These are phyloP conservation scores for Neostapfia colusana DNA, from an alignment of 176 grass and related monocot genomes.

Conservation along the genomic window DNA sequence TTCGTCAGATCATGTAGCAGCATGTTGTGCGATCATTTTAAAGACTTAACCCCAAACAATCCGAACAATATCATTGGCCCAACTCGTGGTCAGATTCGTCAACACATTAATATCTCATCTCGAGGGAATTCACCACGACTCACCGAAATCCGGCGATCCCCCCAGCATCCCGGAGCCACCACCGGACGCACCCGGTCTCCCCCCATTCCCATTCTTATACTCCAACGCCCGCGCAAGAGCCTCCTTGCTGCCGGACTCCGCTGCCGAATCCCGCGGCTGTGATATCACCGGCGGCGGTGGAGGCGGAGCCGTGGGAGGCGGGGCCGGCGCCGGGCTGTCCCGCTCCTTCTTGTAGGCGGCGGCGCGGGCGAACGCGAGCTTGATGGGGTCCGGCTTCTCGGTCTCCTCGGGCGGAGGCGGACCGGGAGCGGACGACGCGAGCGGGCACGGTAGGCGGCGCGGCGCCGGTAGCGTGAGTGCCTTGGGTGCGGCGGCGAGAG, in stretches of 20 bases:
- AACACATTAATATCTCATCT: neutral
- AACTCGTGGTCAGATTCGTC: neutral
- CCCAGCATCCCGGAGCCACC: constrained; percentile 25
- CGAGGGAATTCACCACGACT: neutral
- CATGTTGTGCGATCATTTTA: neutral
- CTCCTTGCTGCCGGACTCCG: constrained; percentile 32
- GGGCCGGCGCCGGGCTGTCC: constrained; percentile 16
- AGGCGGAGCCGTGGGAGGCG: constrained; percentile 8
- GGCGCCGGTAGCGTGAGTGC: neutral
- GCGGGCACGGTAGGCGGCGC: neutral
- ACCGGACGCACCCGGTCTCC: neutral
- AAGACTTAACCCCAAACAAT: neutral
- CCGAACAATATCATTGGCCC: neutral
- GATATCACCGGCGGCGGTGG: neutral
- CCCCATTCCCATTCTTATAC: constrained; percentile 44
- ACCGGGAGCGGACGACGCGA: constrained; percentile 19
- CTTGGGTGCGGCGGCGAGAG: neutral
- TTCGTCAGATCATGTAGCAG: neutral
- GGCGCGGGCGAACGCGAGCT: constrained; percentile 51
- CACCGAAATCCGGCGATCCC: constrained; percentile 43
- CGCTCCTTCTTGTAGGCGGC: constrained; percentile 53
- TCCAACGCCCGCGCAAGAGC: constrained; percentile 44
- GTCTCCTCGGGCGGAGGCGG: constrained; percentile 35
- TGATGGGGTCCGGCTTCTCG: constrained; percentile 42
- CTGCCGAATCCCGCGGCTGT: neutral